These are phyloP conservation scores for Sporothrix sp. DNA, from an alignment of 2,329 filamentous ascomycete species.

Conservation along the genomic window DNA sequence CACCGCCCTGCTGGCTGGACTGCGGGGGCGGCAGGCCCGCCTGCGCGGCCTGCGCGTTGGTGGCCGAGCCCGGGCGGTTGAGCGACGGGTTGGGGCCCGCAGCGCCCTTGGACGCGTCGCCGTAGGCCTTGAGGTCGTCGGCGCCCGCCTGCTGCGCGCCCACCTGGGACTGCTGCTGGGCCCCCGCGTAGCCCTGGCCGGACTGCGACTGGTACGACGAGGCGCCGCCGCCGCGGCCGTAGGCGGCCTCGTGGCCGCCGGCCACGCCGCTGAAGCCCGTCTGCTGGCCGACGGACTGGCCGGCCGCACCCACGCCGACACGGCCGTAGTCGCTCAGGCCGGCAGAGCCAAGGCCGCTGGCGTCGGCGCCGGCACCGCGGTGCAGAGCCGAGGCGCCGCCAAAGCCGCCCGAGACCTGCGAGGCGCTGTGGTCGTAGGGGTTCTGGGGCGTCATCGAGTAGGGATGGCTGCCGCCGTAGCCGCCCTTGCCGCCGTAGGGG, in stretches of 20 bases:
- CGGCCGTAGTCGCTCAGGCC: constrained; percentile 47
- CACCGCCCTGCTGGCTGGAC: constrained; percentile 40
- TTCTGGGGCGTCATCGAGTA: constrained; percentile 48
- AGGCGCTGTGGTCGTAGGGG: constrained; percentile 46
- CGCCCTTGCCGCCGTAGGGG: constrained; percentile 46
- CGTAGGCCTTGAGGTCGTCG: constrained; percentile 52
- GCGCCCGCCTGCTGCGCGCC: constrained; percentile 31
- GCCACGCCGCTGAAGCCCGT: constrained; percentile 38
- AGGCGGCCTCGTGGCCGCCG: constrained; percentile 39
- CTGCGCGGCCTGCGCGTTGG: constrained; percentile 43
- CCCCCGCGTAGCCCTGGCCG: constrained; percentile 42
- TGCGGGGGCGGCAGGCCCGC: constrained; percentile 46
- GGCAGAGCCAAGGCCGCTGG: constrained; percentile 34
- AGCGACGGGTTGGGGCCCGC: constrained; percentile 49
- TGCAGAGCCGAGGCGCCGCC: constrained; percentile 40
- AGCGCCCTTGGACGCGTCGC: constrained; percentile 40
- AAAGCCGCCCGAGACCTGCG: constrained; percentile 40
- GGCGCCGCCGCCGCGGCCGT: constrained; percentile 42
- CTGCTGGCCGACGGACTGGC: constrained; percentile 38
- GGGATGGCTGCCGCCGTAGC: constrained; percentile 44
- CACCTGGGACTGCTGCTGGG: constrained; percentile 39
- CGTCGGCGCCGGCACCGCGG: constrained; percentile 38
- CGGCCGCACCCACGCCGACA: constrained; percentile 37
- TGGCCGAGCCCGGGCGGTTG: constrained; percentile 48
- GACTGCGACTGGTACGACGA: constrained; percentile 43